Conservation (phyloP, 139 green algal species). For the Spirogloea muscicola region DNA sequence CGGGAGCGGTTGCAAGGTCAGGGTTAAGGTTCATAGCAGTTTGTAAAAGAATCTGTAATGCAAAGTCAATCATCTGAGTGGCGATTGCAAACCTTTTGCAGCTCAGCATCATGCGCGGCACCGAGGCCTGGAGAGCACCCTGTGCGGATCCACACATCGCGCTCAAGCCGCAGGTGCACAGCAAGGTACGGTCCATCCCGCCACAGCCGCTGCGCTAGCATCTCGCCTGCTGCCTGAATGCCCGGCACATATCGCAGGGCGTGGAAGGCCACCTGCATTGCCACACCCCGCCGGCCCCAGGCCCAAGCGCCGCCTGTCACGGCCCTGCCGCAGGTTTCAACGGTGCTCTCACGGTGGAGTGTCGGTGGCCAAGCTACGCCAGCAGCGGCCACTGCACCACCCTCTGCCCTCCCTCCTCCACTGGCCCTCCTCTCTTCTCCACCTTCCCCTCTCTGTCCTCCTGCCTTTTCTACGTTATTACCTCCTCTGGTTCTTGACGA, state of each 20-base stretch:
- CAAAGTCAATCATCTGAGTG: too few species aligned
- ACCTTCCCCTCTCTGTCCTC: too few species aligned
- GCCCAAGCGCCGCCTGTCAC: not conserved
- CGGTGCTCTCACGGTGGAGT: too few species aligned
- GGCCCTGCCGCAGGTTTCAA: not conserved
- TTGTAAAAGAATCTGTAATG: too few species aligned
- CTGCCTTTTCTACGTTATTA: too few species aligned
- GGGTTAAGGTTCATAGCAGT: too few species aligned
- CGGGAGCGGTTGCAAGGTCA: too few species aligned
- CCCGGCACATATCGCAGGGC: constrained; percentile 4
- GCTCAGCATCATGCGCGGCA: not conserved
- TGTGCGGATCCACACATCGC: constrained; percentile 32
- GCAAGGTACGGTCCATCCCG: constrained; percentile 19
- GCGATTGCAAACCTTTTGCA: constrained; percentile 4
- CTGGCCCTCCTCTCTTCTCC: too few species aligned
- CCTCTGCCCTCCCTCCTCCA: too few species aligned
- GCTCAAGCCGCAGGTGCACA: constrained; percentile 29
- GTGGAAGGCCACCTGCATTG: constrained; percentile 7
- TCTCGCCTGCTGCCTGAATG: not conserved
- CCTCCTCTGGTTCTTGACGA: too few species aligned
- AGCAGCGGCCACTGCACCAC: too few species aligned
- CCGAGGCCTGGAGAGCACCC: constrained; percentile 26
- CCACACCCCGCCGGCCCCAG: not conserved
- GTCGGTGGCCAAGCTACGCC: too few species aligned
- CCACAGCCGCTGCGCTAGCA: not conserved